Base-by-base conservation (phyloP, 148 eudicot genomes). In the Diospyros lotus region DNA sequence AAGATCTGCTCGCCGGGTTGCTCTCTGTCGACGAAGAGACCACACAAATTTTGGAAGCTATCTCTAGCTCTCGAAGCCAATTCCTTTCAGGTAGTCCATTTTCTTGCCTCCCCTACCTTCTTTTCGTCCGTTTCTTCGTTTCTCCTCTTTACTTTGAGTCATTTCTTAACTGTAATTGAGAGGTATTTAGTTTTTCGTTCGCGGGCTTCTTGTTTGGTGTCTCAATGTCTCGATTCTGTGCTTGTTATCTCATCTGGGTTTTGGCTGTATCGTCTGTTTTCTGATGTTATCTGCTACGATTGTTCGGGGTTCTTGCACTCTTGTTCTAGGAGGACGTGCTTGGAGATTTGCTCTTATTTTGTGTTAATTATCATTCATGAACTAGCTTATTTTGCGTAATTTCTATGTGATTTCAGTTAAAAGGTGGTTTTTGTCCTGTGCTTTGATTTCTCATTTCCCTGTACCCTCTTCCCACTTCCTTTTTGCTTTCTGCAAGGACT, bases 201-300 rank as follows among this genome's bases (percentile, higher is more conserved):
- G 17, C 39, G 72, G 72, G 28, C 53, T 53, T 38, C 9, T 18
- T 17, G 39, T 1, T 7, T 54, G 3, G 72, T 1, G 28, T 9
- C 4, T 41, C 39, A 4, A 54, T 12, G 28, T 5, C 40, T 10
- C 28, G 5, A 69, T 69, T 55, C 44, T 0, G 40, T 48, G 52
- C 13, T 55, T 54, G 9, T 55, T 55, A 7, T 71, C 1, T 71
- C 14, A 39, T 1, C 18, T 69, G 73, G 73, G 73, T 71, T 54
- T 17, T 41, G 59, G 3, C 38, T 39, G 4, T 69, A 3, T 71
- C 9, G 7, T 71, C 12, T 4, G 13, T 18, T 56, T 56, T 14
- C 5, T 4, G 63, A 42, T 54, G 50, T 17, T 71, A 14, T 44
- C 1, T 52, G 39, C 59, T 48, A 44, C 53, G 55, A 28, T 69